Evolutionary conservation across 192 early-diverging fungal genomes (phyloP).

Genomic region (Entomortierella lignicola): DNA sequence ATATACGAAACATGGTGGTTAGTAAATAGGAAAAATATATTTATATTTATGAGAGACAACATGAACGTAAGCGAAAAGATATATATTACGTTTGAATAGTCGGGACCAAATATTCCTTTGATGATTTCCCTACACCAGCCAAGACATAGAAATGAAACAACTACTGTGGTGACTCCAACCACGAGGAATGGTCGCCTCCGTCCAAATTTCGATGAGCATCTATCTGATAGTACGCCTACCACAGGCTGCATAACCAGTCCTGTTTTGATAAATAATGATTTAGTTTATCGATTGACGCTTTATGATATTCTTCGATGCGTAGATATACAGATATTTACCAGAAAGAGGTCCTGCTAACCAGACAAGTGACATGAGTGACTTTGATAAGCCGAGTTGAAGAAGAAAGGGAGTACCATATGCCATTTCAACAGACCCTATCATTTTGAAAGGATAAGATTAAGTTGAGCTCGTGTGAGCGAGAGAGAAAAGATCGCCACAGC

Average conservation of each 20-base stretch:
- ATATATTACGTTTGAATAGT: constrained; percentile 31
- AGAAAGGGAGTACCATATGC: constrained; percentile 87
- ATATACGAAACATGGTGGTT: not conserved
- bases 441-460: not conserved
- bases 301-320: not conserved
- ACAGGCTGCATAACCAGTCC: constrained; percentile 84
- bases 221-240: constrained; percentile 87
- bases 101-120: constrained; percentile 34
- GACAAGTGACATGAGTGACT: constrained; percentile 87
- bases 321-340: constrained; percentile 51
- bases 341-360: constrained; percentile 95
- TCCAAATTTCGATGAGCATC: constrained; percentile 76
- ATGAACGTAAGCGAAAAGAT: no score
- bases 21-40: not conserved
- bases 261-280: constrained; percentile 8
- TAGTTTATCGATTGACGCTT: not conserved
- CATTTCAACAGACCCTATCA: constrained; percentile 79
- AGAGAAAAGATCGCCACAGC: not conserved
- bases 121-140: constrained; percentile 86
- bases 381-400: constrained; percentile 82
- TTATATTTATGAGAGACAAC: no score
- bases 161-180: constrained; percentile 72
- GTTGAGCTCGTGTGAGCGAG: not conserved
- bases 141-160: constrained; percentile 73
- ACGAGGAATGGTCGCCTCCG: constrained; percentile 89